Percentiles rank a stretch among this genome's conserved stretches.
Evolutionary conservation across 2,329 filamentous ascomycete genomes (phyloP).

Genomic region (Pleomassaria siparia): DNA sequence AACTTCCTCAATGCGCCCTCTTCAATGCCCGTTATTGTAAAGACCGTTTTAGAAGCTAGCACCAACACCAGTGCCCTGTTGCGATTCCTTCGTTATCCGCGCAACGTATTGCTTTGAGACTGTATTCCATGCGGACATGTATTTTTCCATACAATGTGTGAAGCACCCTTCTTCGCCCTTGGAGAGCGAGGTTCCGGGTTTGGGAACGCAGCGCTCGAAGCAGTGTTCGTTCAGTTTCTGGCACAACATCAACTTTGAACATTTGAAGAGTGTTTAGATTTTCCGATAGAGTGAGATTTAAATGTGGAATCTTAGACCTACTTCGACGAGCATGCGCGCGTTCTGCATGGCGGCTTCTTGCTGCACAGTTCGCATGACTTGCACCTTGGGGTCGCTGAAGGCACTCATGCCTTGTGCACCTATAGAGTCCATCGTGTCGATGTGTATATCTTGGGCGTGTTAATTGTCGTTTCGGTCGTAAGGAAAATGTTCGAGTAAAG

Average conservation of each 20-base stretch:
- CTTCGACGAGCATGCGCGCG: conserved; percentile 54
- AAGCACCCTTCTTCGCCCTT: conserved; percentile 54
- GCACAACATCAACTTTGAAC: neutral
- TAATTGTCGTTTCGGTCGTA: neutral
- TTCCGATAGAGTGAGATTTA: too few species aligned
- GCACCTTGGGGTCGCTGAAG: conserved; percentile 46
- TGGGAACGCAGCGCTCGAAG: conserved; percentile 58
- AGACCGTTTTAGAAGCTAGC: neutral
- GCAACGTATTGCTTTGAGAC: conserved; percentile 53
- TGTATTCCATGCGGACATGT: conserved; percentile 57
- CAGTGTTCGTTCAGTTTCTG: conserved; percentile 60
- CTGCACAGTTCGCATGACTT: conserved; percentile 55
- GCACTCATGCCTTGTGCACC: conserved; percentile 29
- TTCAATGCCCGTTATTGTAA: too few species aligned
- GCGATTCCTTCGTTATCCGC: conserved; percentile 49
- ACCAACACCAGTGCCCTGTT: conserved; percentile 6
- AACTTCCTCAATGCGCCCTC: too few species aligned
- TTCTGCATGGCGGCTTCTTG: conserved; percentile 56
- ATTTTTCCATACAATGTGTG: conserved; percentile 57
- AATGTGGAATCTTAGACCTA: conserved; percentile 17
- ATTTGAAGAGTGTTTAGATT: too few species aligned
- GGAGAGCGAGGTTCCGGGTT: conserved; percentile 53
- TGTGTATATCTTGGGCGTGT: neutral
- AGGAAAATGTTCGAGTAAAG: neutral
- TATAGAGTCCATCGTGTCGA: conserved; percentile 34